Base-by-base conservation (phyloP, 441 rosid species). In the Omphalea diandra region DNA sequence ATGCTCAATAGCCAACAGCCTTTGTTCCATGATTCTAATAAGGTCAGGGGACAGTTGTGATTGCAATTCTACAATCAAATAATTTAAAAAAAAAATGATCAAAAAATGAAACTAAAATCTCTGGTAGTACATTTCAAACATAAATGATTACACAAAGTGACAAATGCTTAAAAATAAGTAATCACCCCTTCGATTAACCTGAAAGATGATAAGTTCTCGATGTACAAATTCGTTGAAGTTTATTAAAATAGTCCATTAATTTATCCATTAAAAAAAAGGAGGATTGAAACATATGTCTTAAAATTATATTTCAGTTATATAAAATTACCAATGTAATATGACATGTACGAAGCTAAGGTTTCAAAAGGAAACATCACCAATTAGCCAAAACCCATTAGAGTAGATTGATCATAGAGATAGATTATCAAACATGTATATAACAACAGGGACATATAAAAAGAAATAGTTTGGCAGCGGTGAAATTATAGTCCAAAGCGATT, bases 1-100 rank as follows among this genome's bases (percentile, higher is more conserved):
- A 32, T 74, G 83, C 74, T 95, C 98, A 38, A 94, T 90, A 15
- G 90, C 88, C 0, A 82, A 82, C 26, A 89, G 58, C 79, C 85
- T 84, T 70, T 81, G 83, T 26, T 92, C 91, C 96, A 95, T 95
- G 49, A 90, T 84, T 83, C 79, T 86, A 29, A 95, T 69, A 17
- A 95, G 89, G 70, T 85, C 90, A 20, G 86, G 78, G 11, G 99
- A 95, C 20, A 89, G 38, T 54, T 82, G 83, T 40, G 86, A 77
- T 49, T 83, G 78, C 73, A 76, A 71, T 72, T 89, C 96, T 89
- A 82, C 52, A 65, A 68, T 68, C 50, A 63, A 54, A 53, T 44
- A 41, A 44, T 60, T 53, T 26, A 9, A 9, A 73, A 56, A 73
- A 56, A 63, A 43, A 26, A 53, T 10, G 11, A 53, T 7, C 14